Conservation (phyloP, 2,329 filamentous ascomycete genomes). For the Penicillium corylophilum region DNA sequence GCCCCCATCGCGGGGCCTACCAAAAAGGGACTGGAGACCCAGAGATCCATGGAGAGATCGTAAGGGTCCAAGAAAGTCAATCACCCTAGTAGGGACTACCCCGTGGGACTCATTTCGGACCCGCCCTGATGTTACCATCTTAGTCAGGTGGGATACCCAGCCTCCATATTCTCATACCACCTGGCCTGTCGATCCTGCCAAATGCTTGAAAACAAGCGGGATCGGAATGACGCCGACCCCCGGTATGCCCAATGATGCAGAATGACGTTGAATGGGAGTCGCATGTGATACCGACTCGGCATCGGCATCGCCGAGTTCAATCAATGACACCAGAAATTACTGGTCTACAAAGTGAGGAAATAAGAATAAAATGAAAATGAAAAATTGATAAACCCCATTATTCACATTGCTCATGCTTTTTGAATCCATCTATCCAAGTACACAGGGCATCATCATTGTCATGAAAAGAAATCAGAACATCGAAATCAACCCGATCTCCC, state of each 20-base stretch:
- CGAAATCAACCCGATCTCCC: not conserved
- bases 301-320: not conserved
- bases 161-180: not conserved
- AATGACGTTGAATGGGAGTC: not conserved
- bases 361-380: not conserved
- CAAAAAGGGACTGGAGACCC: not conserved
- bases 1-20: not conserved
- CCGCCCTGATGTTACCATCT: not conserved
- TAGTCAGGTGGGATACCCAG: not conserved
- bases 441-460: conserved; percentile 1
- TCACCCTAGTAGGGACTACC: not conserved
- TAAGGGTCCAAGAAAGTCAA: not conserved
- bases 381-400: not conserved
- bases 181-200: not conserved
- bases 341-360: not conserved
- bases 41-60: not conserved
- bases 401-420: conserved; percentile 8
- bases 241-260: not conserved
- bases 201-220: not conserved
- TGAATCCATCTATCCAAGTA: conserved; percentile 4
- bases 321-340: too few relatives aligned
- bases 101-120: not conserved
- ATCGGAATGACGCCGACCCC: not conserved
- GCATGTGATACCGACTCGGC: not conserved
- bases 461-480: not conserved